Percentiles rank a stretch among this genome's conserved stretches.
Evolutionary conservation across 441 rosid species (phyloP).

Genomic region (Kokia cookei): DNA sequence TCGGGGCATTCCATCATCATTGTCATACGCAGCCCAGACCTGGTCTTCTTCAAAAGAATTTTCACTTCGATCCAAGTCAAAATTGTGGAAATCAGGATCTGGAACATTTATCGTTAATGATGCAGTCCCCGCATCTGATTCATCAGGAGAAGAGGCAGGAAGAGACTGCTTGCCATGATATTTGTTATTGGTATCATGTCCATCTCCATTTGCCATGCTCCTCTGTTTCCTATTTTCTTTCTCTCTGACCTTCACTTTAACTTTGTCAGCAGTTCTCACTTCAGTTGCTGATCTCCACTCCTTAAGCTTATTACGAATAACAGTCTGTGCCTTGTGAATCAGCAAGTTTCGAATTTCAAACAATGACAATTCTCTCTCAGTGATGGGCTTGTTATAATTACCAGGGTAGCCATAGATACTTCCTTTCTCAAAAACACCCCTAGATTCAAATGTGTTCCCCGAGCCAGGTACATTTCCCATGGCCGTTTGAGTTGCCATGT

Average conservation of each 20-base stretch:
- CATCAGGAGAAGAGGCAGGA: slow-evolving; percentile 13
- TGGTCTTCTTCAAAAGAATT: slow-evolving; percentile 59
- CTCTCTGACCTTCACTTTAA: slow-evolving; percentile 12
- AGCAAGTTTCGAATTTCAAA: slow-evolving; percentile 49
- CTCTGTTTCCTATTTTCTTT: slow-evolving; percentile 28
- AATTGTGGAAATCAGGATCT: slow-evolving; percentile 90
- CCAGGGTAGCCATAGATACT: slow-evolving; percentile 29
- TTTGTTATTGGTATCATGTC: slow-evolving; percentile 12
- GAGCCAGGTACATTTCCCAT: slow-evolving; percentile 28
- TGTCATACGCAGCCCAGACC: slow-evolving; percentile 95
- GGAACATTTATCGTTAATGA: slow-evolving; percentile 56
- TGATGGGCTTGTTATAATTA: slow-evolving; percentile 20
- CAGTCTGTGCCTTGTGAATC: slow-evolving; percentile 38
- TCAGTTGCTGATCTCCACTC: slow-evolving; percentile 27
- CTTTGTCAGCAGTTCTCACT: slow-evolving; percentile 17
- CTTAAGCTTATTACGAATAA: slow-evolving; percentile 39
- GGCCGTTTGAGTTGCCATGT: slow-evolving; percentile 14
- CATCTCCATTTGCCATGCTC: slow-evolving; percentile 20
- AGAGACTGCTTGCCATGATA: slow-evolving; percentile 10
- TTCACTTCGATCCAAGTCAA: slow-evolving; percentile 74
- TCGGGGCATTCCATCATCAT: slow-evolving; percentile 92
- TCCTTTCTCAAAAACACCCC: slow-evolving; percentile 24
- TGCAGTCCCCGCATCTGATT: slow-evolving; percentile 18
- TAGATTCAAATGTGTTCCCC: slow-evolving; percentile 14
- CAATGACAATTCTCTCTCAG: slow-evolving; percentile 39